These are phyloP conservation scores for Oemleria cerasiformis DNA, from an alignment of 306 rosid species.

Conservation along the genomic window DNA sequence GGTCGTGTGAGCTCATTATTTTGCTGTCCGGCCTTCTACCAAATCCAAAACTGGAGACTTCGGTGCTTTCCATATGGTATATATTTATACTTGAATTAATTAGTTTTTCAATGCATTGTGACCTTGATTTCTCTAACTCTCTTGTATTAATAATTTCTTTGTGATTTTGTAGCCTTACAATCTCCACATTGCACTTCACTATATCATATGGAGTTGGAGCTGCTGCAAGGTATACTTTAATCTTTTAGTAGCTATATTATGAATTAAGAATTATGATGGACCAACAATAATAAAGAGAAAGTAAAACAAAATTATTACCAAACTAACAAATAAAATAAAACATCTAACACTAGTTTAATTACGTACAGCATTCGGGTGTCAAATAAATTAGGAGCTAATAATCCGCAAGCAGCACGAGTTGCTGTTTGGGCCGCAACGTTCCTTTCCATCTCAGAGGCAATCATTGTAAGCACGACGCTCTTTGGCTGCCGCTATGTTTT, in stretches of 20 bases:
- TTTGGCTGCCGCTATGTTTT: constrained; percentile 29
- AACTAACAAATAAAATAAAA: neutral
- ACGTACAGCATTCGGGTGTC: constrained; percentile 63
- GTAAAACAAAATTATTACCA: too few species aligned
- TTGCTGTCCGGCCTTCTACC: constrained; percentile 57
- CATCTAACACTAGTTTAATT: neutral
- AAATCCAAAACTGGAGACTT: constrained; percentile 63
- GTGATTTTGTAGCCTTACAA: constrained; percentile 41
- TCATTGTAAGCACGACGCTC: constrained; percentile 29
- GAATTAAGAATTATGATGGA: too few species aligned
- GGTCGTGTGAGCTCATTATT: constrained; percentile 60
- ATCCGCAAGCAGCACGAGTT: constrained; percentile 41
- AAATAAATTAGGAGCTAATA: constrained; percentile 67
- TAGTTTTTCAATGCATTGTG: neutral
- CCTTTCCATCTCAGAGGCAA: constrained; percentile 42
- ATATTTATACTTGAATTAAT: neutral
- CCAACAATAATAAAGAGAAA: too few species aligned
- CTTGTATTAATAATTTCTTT: neutral
- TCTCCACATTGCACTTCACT: constrained; percentile 58
- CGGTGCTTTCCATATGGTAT: constrained; percentile 68
- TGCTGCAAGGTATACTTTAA: constrained; percentile 65
- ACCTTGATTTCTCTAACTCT: neutral
- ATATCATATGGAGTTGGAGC: constrained; percentile 60
- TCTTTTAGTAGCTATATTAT: too few species aligned
- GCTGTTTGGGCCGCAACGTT: constrained; percentile 34